These are phyloP conservation scores for Porcisia deanei DNA, from an alignment of 208 protist genomes.

Conservation along the genomic window DNA sequence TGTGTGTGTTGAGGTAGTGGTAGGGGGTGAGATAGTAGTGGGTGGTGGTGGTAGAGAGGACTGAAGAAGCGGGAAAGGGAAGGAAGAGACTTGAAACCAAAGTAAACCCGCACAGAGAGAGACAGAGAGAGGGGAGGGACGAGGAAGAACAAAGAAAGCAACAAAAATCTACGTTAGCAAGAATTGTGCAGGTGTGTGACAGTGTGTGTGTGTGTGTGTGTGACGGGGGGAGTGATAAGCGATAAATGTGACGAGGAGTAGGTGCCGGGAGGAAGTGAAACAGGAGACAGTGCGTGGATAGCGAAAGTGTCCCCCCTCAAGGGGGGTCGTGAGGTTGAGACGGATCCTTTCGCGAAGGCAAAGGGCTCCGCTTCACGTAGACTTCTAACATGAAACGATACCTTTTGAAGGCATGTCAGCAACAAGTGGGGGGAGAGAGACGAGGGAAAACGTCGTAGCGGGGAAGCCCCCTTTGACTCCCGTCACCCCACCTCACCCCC, in stretches of 20 bases:
- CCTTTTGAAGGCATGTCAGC: background rate
- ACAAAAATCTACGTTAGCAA: slow-evolving; percentile 1
- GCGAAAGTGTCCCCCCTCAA: background rate
- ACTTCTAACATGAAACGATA: background rate
- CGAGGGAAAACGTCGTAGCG: too few species aligned
- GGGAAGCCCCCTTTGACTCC: too few species aligned
- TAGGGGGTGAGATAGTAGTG: background rate
- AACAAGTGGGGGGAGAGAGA: background rate
- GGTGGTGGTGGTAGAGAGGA: background rate
- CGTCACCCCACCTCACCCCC: too few species aligned
- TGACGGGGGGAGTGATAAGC: background rate
- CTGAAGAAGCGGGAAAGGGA: background rate
- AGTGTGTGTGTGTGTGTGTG: slow-evolving; percentile 8
- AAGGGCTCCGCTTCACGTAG: background rate
- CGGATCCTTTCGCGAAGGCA: background rate
- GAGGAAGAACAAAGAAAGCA: slow-evolving; percentile 3
- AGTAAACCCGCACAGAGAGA: background rate
- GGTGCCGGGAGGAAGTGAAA: background rate
- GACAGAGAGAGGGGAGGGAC: background rate
- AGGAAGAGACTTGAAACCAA: background rate
- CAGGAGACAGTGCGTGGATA: background rate
- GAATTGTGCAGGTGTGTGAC: background rate
- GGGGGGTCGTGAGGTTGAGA: too few species aligned
- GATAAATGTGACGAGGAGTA: background rate
- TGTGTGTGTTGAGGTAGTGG: too few species aligned